A percentile compares a stretch with the other conserved stretches of the same genome.
phyloP scores from a whole-genome alignment of 1,284 basidiomycete genomes.

The Vanrija pseudolonga region DNA sequence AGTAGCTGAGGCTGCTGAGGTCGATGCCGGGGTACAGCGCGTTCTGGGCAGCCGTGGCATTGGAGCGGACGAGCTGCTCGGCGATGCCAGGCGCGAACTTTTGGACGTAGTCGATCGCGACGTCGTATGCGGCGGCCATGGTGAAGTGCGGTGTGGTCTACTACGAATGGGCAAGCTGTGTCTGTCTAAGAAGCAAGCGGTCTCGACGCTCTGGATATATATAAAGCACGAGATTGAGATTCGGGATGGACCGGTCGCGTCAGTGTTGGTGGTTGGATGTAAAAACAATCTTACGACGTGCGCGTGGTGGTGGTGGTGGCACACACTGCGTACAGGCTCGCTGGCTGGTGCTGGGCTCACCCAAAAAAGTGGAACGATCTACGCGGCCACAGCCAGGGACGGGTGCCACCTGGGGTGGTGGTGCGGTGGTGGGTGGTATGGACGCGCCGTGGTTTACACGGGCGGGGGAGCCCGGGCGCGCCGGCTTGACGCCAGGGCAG shows the following conservation, averaged over 20 bases:
- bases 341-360: too few relatives aligned
- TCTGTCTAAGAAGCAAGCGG: background rate
- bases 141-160: background rate
- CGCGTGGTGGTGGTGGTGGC: background rate
- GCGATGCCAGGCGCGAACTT: slow-evolving; percentile 42
- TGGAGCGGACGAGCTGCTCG: slow-evolving; percentile 37
- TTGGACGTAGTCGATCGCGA: slow-evolving; percentile 37
- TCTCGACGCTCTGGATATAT: background rate
- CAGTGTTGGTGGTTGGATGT: background rate
- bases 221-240: background rate
- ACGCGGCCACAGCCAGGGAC: too few relatives aligned
- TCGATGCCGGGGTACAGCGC: slow-evolving; percentile 53
- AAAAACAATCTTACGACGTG: background rate
- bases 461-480: too few relatives aligned
- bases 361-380: background rate
- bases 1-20: slow-evolving; percentile 64
- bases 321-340: too few relatives aligned
- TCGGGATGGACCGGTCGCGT: background rate
- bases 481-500: too few relatives aligned
- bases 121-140: slow-evolving; percentile 28
- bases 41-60: slow-evolving; percentile 42
- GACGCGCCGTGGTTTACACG: too few relatives aligned
- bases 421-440: too few relatives aligned
- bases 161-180: background rate
- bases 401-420: too few relatives aligned